Evolutionary conservation across 805 yeast genomes (phyloP).

Genomic region (Saccharomycopsis fodiens): DNA sequence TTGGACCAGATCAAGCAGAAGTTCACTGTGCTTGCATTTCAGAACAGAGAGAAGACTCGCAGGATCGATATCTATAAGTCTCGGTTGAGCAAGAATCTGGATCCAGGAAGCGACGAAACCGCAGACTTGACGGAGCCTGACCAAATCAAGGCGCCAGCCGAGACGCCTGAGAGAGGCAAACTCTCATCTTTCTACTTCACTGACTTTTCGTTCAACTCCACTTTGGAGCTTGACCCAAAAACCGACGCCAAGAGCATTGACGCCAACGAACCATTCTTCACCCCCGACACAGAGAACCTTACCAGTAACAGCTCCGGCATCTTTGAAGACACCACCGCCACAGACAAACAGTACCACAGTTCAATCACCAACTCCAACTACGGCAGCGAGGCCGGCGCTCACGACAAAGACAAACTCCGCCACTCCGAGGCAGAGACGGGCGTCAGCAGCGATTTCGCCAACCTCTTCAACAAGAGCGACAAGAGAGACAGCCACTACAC

Average conservation of each 20-base stretch:
- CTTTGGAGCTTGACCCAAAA: background rate
- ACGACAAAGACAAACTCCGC: no score
- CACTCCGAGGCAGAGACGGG: no score
- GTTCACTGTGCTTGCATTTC: slow-evolving; percentile 17
- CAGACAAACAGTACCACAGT: background rate
- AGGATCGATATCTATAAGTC: background rate
- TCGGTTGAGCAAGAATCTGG: background rate
- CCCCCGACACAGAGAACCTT: slow-evolving; percentile 2
- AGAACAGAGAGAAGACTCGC: slow-evolving; percentile 8
- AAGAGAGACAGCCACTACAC: no score
- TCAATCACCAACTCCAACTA: slow-evolving; percentile 11
- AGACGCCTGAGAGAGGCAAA: slow-evolving; percentile 1
- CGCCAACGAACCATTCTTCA: slow-evolving; percentile 2
- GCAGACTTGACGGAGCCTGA: background rate
- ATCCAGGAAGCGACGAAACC: background rate
- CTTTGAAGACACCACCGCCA: slow-evolving; percentile 2
- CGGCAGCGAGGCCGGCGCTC: slow-evolving; percentile 11
- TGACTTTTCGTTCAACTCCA: slow-evolving; percentile 8
- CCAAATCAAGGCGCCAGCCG: background rate
- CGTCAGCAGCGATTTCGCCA: no score
- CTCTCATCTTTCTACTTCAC: slow-evolving; percentile 4
- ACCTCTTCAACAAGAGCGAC: no score
- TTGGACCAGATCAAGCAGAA: slow-evolving; percentile 16
- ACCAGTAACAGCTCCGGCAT: slow-evolving; percentile 12
- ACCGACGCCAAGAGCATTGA: background rate